A percentile compares a stretch with the other conserved stretches of the same genome.
Conservation (phyloP, 257 asterid species). For the Handroanthus guayacan region DNA sequence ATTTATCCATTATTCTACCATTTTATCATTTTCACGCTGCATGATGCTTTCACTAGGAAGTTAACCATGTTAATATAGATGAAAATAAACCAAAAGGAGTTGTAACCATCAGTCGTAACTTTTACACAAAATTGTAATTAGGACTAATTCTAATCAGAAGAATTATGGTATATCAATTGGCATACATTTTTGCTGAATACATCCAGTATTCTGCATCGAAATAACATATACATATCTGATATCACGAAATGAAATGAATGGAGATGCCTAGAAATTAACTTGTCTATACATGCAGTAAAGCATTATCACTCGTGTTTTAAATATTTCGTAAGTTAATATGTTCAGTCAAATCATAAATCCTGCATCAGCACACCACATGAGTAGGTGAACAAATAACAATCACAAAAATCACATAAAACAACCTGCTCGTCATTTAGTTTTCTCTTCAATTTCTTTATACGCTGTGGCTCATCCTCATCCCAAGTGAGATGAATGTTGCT, state of each 20-base stretch:
- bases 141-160: constrained; percentile 11
- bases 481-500: constrained; percentile 85
- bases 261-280: neutral
- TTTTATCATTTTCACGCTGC: neutral
- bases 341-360: neutral
- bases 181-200: neutral
- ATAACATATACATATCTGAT: neutral
- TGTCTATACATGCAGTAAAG: neutral
- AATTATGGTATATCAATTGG: neutral
- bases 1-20: constrained; percentile 16
- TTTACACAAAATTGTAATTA: neutral
- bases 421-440: constrained; percentile 82
- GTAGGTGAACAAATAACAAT: constrained; percentile 4
- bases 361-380: constrained; percentile 10
- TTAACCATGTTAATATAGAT: neutral
- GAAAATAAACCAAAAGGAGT: neutral
- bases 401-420: constrained; percentile 32
- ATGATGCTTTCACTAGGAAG: constrained; percentile 18
- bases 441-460: constrained; percentile 67
- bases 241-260: constrained; percentile 5
- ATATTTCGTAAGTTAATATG: neutral
- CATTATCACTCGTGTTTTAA: neutral
- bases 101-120: constrained; percentile 4
- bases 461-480: constrained; percentile 98
- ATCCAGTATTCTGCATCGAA: neutral